Evolutionary conservation across 805 yeast genomes (phyloP).

Genomic region (Pichia thaimueangensis): DNA sequence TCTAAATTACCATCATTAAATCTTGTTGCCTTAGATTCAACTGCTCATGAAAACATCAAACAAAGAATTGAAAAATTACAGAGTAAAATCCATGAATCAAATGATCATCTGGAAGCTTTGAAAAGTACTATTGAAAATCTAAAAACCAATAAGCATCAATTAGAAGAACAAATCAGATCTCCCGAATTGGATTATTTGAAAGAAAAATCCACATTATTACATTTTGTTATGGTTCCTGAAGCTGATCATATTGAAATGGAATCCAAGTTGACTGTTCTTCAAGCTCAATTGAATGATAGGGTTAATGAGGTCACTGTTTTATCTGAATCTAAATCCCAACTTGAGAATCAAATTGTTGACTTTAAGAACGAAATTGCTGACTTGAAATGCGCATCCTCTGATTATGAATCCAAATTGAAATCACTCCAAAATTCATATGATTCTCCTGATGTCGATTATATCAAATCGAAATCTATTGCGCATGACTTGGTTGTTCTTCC

Average conservation of each 20-base stretch:
- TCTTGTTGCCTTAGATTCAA: constrained; percentile 13
- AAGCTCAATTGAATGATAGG: constrained; percentile 3
- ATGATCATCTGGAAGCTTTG: not conserved
- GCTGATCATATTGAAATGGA: constrained; percentile 11
- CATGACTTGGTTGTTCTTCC: constrained; percentile 13
- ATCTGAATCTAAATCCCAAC: not conserved
- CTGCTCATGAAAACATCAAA: constrained; percentile 4
- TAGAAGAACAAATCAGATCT: constrained; percentile 5
- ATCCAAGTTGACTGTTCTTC: not conserved
- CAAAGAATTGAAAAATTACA: constrained; percentile 5
- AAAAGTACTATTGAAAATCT: not conserved
- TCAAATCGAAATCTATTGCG: constrained; percentile 3
- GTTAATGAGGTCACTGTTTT: not conserved
- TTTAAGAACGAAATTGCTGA: constrained; percentile 5
- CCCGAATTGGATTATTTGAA: constrained; percentile 23
- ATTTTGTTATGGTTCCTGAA: constrained; percentile 17
- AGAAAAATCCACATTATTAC: constrained; percentile 15
- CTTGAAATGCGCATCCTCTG: not conserved
- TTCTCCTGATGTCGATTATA: constrained; percentile 13
- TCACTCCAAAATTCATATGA: constrained; percentile 9
- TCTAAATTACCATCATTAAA: constrained; percentile 14
- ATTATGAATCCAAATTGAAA: constrained; percentile 7
- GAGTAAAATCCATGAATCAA: constrained; percentile 3
- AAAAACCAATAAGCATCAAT: constrained; percentile 2
- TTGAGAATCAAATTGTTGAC: constrained; percentile 1